Evolutionary conservation across 2,329 filamentous ascomycete species (phyloP).

Genomic region (Pseudogymnoascus sp.): DNA sequence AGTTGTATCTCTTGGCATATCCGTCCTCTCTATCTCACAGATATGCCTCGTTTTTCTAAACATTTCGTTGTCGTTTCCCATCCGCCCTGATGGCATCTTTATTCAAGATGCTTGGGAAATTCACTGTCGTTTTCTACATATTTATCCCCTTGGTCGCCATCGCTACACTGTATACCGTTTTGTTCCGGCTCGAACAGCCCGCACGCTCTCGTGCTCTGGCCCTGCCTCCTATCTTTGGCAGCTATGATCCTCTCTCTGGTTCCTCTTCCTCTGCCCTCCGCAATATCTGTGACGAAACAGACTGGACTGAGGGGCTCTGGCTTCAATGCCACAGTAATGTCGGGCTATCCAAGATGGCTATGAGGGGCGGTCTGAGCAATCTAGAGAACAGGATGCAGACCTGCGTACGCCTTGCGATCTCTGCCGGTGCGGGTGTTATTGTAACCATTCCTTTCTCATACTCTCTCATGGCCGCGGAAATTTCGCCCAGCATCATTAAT

Average conservation of each 20-base stretch:
- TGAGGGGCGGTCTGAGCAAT: conserved; percentile 22
- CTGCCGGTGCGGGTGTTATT: conserved; percentile 20
- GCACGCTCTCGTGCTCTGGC: background rate
- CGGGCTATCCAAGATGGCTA: conserved; percentile 14
- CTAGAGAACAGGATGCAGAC: conserved; percentile 21
- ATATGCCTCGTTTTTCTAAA: background rate
- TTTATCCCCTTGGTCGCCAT: background rate
- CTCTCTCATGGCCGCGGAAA: background rate
- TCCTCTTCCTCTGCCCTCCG: background rate
- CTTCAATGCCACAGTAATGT: conserved; percentile 20
- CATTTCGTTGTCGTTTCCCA: background rate
- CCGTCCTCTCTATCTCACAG: background rate
- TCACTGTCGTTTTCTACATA: background rate
- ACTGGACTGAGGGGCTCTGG: conserved; percentile 21
- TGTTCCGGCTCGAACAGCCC: background rate
- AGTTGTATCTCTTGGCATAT: background rate
- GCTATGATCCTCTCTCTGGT: background rate
- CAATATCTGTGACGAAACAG: conserved; percentile 15
- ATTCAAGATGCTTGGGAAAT: background rate
- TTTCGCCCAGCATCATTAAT: background rate
- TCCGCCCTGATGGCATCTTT: background rate
- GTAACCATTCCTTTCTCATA: background rate
- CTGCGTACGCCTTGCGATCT: conserved; percentile 21
- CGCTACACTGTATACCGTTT: background rate
- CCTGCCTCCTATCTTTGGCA: background rate